phyloP scores from a whole-genome alignment of 495 filamentous ascomycete species.

The Pyrenopolyporus hunteri region DNA sequence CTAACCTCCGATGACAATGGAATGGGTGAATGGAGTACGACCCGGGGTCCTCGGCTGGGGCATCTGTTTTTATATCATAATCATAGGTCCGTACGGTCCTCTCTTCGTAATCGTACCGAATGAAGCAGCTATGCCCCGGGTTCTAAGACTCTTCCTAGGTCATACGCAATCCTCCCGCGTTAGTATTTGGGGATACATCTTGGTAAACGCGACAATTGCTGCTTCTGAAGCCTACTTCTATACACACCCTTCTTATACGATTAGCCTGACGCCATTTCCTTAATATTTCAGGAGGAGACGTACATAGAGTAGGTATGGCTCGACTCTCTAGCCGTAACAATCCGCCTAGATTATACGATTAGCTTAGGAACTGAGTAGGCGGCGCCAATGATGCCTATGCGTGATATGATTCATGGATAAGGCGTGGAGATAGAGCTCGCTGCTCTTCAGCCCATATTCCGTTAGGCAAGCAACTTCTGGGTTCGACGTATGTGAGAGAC shows the following conservation, averaged over 20 bases:
- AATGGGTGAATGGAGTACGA: conserved; percentile 7
- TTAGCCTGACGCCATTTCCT: no score
- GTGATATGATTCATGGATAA: no score
- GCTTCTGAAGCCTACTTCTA: neutral
- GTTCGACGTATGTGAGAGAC: neutral
- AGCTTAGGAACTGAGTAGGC: no score
- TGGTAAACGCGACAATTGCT: no score
- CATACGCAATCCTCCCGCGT: no score
- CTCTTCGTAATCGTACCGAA: no score
- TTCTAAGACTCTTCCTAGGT: no score
- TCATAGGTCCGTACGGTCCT: neutral
- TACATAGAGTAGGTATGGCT: neutral
- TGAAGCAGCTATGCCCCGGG: no score
- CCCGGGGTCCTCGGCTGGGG: neutral
- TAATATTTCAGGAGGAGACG: conserved; percentile 2
- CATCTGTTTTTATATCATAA: conserved; percentile 21
- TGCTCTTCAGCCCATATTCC: neutral
- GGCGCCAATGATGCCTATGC: no score
- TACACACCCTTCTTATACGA: neutral
- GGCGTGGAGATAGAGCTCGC: neutral
- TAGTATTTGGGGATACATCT: no score
- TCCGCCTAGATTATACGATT: no score
- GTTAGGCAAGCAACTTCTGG: neutral
- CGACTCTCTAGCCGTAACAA: neutral
- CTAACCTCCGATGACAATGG: neutral